Base-by-base conservation (phyloP, 2,329 filamentous ascomycete genomes). In the Paecilomyces formosus region DNA sequence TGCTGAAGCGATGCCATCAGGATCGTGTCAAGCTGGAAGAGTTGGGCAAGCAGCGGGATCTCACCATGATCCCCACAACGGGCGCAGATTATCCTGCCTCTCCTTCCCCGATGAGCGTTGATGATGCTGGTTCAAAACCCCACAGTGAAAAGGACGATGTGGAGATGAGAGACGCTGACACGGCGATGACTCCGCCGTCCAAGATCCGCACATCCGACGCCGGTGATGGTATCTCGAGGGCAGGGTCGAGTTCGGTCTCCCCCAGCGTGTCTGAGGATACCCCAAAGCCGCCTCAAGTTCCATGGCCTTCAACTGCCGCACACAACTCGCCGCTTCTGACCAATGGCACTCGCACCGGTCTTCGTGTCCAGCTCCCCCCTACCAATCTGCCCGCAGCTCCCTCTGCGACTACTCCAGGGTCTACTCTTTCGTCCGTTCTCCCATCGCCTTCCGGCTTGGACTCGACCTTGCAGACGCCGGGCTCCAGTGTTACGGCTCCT, bases 121-220 rank as follows among this genome's bases (percentile, higher is more conserved):
- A 24, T 55, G 57, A 26, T 26, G 33, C 21, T 24, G 22, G 12
- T 53, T 51, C 21, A 60, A 58, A 62, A 53, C 54, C 50, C 39
- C 15, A 57, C 58, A 54, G 60, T 24, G 60, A 68, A 9, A 61
- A 60, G 11, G 65, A 68, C 12, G 78, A 80, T 64, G 67, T 78
- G 15, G 78, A 79, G 56, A 81, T 81, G 79, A 76, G 75, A 60
- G 78, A 81, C 61, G 68, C 69, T 11, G 65, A 67, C 50, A 66
- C 66, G 4, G 65, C 65, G 13, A 65, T 65, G 15, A 66, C 64
- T 4, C 63, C 65, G 51, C 61, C 65, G 49, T 60, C 65, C 18
- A 64, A 62, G 54, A 55, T 53, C 22, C 59, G 54, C 3, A 60
- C 57, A 45, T 35, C 53, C 5, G 58, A 63, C 30, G 22, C n/a